phyloP scores from a whole-genome alignment of 2,329 filamentous ascomycete genomes.

The Paecilomyces fulvus region DNA sequence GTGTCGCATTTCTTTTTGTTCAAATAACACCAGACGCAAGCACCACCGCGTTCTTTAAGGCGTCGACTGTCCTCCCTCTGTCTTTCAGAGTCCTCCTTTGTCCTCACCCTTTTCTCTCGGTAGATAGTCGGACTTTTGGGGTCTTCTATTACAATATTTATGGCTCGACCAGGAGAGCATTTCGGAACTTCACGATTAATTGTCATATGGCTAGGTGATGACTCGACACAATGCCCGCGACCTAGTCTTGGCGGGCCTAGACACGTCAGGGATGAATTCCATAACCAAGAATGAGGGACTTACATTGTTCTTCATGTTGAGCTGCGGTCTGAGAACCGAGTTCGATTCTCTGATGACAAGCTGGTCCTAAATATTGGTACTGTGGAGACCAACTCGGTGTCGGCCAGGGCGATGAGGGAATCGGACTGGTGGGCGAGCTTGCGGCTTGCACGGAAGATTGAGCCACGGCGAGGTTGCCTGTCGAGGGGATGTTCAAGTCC shows the following conservation, averaged over 20 bases:
- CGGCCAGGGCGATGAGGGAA: background rate
- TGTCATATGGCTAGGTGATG: background rate
- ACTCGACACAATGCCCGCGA: background rate
- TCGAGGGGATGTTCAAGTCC: background rate
- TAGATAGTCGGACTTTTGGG: background rate
- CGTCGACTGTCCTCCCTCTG: slow-evolving; percentile 10
- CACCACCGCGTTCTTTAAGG: slow-evolving; percentile 16
- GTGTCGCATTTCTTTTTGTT: slow-evolving; percentile 19
- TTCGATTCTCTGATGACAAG: background rate
- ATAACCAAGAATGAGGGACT: background rate
- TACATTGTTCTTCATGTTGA: background rate
- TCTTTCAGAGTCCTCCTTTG: slow-evolving; percentile 7
- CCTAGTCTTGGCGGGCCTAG: background rate
- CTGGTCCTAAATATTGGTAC: background rate
- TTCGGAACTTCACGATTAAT: background rate
- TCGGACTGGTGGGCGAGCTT: background rate
- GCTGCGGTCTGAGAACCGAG: background rate
- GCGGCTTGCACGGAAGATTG: background rate
- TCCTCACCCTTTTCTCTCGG: slow-evolving; percentile 1
- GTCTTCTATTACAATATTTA: background rate
- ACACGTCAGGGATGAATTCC: background rate
- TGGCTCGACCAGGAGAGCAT: background rate
- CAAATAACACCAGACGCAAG: slow-evolving; percentile 20
- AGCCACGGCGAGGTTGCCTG: background rate
- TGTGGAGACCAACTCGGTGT: background rate